Conservation (phyloP, 805 yeast genomes). For the Jamesozyma spencerorum region DNA sequence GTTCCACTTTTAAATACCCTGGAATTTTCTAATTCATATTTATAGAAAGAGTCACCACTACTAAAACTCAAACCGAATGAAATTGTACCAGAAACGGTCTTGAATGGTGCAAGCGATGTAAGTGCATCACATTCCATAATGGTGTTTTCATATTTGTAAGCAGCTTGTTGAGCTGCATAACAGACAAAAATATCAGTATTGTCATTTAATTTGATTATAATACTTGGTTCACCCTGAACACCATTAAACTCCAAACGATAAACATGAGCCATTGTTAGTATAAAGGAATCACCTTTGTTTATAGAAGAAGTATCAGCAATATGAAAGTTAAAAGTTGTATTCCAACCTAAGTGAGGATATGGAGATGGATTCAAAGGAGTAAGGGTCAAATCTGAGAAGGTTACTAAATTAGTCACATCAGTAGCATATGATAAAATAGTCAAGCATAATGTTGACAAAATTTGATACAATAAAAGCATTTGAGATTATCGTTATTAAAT, state of each 20-base stretch:
- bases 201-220: constrained; percentile 15
- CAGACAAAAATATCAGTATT: constrained; percentile 27
- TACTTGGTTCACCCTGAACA: constrained; percentile 8
- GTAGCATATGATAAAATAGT: not conserved
- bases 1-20: constrained; percentile 23
- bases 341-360: constrained; percentile 30
- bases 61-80: constrained; percentile 26
- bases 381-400: constrained; percentile 10
- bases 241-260: constrained; percentile 30
- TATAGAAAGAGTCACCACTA: constrained; percentile 29
- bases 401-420: constrained; percentile 6
- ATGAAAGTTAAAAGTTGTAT: constrained; percentile 24
- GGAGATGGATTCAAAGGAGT: constrained; percentile 6
- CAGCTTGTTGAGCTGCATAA: constrained; percentile 29
- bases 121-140: constrained; percentile 25
- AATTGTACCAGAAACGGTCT: constrained; percentile 23
- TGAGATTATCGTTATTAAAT: too few species aligned
- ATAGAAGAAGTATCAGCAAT: constrained; percentile 15
- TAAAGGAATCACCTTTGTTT: constrained; percentile 22
- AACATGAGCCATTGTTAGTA: constrained; percentile 25
- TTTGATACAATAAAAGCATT: not conserved
- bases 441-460: not conserved
- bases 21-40: constrained; percentile 29
- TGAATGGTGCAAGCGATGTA: constrained; percentile 12
- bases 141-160: constrained; percentile 26